Evolutionary conservation across 163 green algal genomes (phyloP).

Genomic region (Chlorella variabilis): DNA sequence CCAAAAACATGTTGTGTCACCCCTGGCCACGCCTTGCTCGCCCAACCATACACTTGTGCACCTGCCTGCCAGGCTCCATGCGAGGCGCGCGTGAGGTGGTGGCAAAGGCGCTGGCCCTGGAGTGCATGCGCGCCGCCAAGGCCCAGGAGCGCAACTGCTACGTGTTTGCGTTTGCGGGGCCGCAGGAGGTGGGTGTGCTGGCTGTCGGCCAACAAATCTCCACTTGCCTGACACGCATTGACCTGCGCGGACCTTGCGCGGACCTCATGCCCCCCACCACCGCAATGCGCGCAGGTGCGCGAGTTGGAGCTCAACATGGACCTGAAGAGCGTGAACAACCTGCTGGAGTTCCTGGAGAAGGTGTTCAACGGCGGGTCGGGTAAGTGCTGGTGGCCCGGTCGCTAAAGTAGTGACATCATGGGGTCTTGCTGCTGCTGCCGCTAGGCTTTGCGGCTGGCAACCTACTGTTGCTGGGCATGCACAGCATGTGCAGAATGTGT

Average conservation of each 20-base stretch:
- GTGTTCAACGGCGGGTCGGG: slow-evolving; percentile 81
- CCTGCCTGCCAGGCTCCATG: slow-evolving; percentile 1
- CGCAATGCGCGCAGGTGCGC: slow-evolving; percentile 49
- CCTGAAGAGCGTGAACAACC: slow-evolving; percentile 63
- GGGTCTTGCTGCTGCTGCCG: too few species aligned
- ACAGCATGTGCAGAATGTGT: too few species aligned
- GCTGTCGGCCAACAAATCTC: background rate
- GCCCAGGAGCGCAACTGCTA: slow-evolving; percentile 69
- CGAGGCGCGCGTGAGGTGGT: slow-evolving; percentile 45
- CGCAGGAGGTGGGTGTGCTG: slow-evolving; percentile 56
- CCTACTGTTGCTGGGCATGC: too few species aligned
- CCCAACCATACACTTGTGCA: too few species aligned
- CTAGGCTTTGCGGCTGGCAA: too few species aligned
- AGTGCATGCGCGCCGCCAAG: slow-evolving; percentile 78
- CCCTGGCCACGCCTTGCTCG: background rate
- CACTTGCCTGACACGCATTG: too few species aligned
- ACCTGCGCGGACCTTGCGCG: background rate
- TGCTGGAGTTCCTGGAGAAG: slow-evolving; percentile 73
- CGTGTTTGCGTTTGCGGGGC: slow-evolving; percentile 72
- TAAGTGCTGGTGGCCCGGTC: background rate
- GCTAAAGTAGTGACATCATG: background rate
- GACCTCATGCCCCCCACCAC: too few species aligned
- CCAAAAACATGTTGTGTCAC: too few species aligned
- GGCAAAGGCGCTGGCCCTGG: slow-evolving; percentile 77
- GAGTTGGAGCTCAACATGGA: slow-evolving; percentile 71